phyloP scores from a whole-genome alignment of 2,329 filamentous ascomycete genomes.

The Ramichloridium luteum region DNA sequence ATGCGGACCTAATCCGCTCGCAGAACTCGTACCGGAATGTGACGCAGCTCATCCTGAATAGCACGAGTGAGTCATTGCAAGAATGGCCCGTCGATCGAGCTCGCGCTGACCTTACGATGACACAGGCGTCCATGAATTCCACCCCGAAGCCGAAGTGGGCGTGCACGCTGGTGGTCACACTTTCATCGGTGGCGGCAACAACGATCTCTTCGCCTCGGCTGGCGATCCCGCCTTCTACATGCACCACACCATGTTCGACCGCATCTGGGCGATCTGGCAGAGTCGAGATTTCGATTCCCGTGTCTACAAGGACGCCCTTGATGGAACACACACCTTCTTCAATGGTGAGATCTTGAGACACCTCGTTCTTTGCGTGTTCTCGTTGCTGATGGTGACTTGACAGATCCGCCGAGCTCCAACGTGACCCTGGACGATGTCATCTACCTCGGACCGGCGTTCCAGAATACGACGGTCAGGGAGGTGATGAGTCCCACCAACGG shows the following conservation, averaged over 20 bases:
- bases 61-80: conserved; percentile 5
- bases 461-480: conserved; percentile 6
- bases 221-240: conserved; percentile 39
- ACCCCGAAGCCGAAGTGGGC: background rate
- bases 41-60: conserved; percentile 11
- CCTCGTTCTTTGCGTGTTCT: background rate
- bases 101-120: too few relatives aligned
- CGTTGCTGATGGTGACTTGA: background rate
- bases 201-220: conserved; percentile 35
- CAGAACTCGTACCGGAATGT: conserved; percentile 13
- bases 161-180: conserved; percentile 39
- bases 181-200: conserved; percentile 34
- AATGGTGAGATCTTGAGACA: background rate
- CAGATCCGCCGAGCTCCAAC: conserved; percentile 5
- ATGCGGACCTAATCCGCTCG: conserved; percentile 11
- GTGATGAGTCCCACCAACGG: conserved; percentile 8
- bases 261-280: conserved; percentile 40
- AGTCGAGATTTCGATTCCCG: conserved; percentile 31
- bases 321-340: conserved; percentile 2
- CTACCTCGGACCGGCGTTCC: conserved; percentile 9
- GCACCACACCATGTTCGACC: conserved; percentile 35
- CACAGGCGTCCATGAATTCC: background rate
- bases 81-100: too few relatives aligned
- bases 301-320: conserved; percentile 1
- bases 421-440: conserved; percentile 12